Percentiles rank a stretch among this genome's conserved stretches.
Evolutionary conservation across 1,284 basidiomycete species (phyloP).

Genomic region (Fomitopsis palustris): DNA sequence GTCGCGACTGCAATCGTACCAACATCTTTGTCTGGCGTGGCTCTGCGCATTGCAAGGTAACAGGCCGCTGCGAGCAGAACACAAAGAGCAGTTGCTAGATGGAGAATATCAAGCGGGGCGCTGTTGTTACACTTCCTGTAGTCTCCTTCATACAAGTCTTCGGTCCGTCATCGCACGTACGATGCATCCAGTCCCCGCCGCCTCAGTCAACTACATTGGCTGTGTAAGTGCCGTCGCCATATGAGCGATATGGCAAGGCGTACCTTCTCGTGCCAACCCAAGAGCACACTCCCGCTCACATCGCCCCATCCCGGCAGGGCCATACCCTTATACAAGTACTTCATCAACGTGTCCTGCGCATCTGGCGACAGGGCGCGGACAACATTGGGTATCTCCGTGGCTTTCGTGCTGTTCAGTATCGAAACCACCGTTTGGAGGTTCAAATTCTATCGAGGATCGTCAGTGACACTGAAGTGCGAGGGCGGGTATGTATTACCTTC

Average conservation of each 20-base stretch:
- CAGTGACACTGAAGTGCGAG: background rate
- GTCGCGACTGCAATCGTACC: no score
- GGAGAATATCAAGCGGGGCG: no score
- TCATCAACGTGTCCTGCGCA: conserved; percentile 94
- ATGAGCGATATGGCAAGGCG: conserved; percentile 16
- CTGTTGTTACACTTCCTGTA: background rate
- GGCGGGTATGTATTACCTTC: conserved; percentile 53
- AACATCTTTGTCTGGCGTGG: no score
- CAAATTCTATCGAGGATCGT: conserved; percentile 64
- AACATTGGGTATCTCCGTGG: conserved; percentile 80
- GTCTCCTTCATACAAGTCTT: conserved; percentile 57
- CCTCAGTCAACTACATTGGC: conserved; percentile 78
- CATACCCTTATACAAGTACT: conserved; percentile 98
- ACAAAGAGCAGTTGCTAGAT: no score
- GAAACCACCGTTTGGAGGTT: conserved; percentile 86
- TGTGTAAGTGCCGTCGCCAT: background rate
- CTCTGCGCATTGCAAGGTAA: no score
- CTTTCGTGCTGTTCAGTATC: conserved; percentile 93
- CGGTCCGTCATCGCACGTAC: conserved; percentile 97
- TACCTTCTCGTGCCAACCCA: conserved; percentile 97
- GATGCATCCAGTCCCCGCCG: conserved; percentile 94
- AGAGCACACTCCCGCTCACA: conserved; percentile 83
- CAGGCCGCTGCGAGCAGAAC: no score
- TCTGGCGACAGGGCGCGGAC: conserved; percentile 76
- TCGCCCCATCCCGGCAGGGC: conserved; percentile 80